Evolutionary conservation across 2,329 filamentous ascomycete genomes (phyloP).

Genomic region (Lasiodiplodia sp.): DNA sequence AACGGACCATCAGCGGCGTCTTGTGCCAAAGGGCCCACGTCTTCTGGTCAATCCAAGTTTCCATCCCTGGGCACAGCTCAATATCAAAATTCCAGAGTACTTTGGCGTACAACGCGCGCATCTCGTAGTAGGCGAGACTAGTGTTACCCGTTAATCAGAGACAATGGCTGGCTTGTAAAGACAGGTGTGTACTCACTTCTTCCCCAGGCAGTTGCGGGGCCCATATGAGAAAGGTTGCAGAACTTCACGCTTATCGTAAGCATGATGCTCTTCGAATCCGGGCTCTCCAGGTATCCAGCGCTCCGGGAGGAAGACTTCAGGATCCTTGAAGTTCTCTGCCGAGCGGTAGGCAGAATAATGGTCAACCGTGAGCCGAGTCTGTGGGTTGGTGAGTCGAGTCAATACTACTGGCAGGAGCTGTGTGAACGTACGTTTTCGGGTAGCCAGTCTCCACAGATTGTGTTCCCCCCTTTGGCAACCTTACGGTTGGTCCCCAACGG

Average conservation of each 20-base stretch:
- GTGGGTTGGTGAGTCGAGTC: not conserved
- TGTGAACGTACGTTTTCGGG: slow-evolving; percentile 38
- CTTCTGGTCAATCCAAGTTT: slow-evolving; percentile 40
- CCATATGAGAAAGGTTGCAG: slow-evolving; percentile 56
- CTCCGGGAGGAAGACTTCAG: slow-evolving; percentile 49
- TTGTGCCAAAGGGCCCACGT: slow-evolving; percentile 50
- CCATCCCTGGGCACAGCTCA: slow-evolving; percentile 42
- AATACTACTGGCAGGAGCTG: not conserved
- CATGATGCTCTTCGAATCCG: slow-evolving; percentile 37
- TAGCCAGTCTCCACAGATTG: slow-evolving; percentile 46
- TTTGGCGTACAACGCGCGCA: slow-evolving; percentile 50
- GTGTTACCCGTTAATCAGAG: slow-evolving; percentile 4
- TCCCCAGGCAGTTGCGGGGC: slow-evolving; percentile 48
- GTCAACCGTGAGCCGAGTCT: slow-evolving; percentile 37
- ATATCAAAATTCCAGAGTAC: slow-evolving; percentile 50
- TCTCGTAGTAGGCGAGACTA: slow-evolving; percentile 50
- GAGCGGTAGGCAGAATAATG: slow-evolving; percentile 28
- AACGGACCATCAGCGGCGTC: slow-evolving; percentile 39
- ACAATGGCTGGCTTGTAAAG: not conserved
- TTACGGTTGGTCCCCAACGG: slow-evolving; percentile 43
- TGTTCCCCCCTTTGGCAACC: slow-evolving; percentile 45
- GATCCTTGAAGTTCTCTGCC: slow-evolving; percentile 44
- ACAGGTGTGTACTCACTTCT: slow-evolving; percentile 41
- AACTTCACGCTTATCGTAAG: slow-evolving; percentile 43
- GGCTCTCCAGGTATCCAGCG: slow-evolving; percentile 47